phyloP scores from a whole-genome alignment of 2,329 filamentous ascomycete genomes.

The Fusarium cyanostomum region DNA sequence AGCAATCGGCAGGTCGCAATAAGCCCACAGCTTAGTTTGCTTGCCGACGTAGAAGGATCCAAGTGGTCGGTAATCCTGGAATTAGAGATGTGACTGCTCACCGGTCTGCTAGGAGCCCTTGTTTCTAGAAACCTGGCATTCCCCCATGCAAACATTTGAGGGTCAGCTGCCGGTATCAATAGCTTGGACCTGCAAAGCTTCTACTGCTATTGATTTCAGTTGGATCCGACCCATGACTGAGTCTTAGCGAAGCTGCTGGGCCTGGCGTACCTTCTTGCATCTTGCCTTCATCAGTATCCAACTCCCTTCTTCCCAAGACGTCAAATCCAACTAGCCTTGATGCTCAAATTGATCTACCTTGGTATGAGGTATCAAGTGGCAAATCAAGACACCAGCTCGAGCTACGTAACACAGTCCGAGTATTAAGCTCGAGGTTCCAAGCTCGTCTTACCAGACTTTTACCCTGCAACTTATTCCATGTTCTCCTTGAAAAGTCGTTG shows the following conservation, averaged over 20 bases:
- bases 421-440: background rate
- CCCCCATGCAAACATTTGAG: slow-evolving; percentile 29
- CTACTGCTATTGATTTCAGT: background rate
- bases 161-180: slow-evolving; percentile 15
- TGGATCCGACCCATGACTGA: background rate
- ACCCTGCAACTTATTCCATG: background rate
- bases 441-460: slow-evolving; percentile 6
- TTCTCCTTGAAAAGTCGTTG: background rate
- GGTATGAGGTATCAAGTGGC: background rate
- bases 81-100: slow-evolving; percentile 36
- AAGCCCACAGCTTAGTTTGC: background rate
- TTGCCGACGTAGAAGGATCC: slow-evolving; percentile 19
- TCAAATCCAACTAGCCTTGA: background rate
- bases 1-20: background rate
- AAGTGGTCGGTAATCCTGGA: slow-evolving; percentile 29
- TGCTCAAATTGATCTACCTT: background rate
- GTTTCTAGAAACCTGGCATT: slow-evolving; percentile 31
- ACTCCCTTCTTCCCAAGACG: background rate
- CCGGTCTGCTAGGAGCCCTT: slow-evolving; percentile 37
- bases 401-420: slow-evolving; percentile 3
- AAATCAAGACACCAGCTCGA: slow-evolving; percentile 8
- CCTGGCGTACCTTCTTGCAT: background rate
- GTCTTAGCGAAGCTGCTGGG: background rate
- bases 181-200: slow-evolving; percentile 1
- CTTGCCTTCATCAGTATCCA: background rate